Percentiles rank a stretch among this genome's conserved stretches.
These are phyloP conservation scores for Neodidymelliopsis sp. DNA, from an alignment of 2,329 filamentous ascomycete species.

Conservation along the genomic window DNA sequence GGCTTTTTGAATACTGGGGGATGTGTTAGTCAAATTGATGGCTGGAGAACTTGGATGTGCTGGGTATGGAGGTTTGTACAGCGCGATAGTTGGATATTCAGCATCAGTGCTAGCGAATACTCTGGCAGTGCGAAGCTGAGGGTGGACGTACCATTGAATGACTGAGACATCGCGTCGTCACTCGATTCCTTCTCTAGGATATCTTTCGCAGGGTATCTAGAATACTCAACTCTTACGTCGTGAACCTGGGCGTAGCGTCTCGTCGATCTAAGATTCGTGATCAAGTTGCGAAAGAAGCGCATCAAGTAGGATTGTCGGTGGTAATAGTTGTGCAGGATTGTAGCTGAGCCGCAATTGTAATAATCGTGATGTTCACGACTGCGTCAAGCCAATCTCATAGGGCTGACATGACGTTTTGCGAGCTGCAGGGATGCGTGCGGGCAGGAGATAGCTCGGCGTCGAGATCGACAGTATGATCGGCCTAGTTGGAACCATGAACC, in stretches of 20 bases:
- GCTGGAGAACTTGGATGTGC: no score
- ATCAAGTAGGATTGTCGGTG: slow-evolving; percentile 10
- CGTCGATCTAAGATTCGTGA: slow-evolving; percentile 13
- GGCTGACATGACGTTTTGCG: slow-evolving; percentile 17
- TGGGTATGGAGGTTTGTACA: no score
- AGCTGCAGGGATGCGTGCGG: slow-evolving; percentile 13
- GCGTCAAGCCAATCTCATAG: slow-evolving; percentile 16
- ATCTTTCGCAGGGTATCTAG: slow-evolving; percentile 15
- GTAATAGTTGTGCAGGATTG: not conserved
- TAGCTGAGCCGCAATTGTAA: not conserved
- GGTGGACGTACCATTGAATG: slow-evolving; percentile 16
- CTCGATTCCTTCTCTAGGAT: slow-evolving; percentile 6
- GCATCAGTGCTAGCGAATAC: no score
- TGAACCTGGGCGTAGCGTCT: slow-evolving; percentile 41
- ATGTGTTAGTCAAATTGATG: no score
- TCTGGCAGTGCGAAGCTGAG: no score
- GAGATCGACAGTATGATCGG: slow-evolving; percentile 10
- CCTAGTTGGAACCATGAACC: slow-evolving; percentile 5
- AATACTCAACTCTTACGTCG: slow-evolving; percentile 31
- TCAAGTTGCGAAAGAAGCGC: slow-evolving; percentile 23
- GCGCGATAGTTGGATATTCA: no score
- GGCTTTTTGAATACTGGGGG: slow-evolving; percentile 65
- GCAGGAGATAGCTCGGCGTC: slow-evolving; percentile 1
- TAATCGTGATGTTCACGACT: slow-evolving; percentile 19
- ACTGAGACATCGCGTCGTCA: slow-evolving; percentile 11